Percentiles rank a stretch among this genome's conserved stretches.
Conservation (phyloP, 345 rosid genomes). For the Hibiscus syriacus region DNA sequence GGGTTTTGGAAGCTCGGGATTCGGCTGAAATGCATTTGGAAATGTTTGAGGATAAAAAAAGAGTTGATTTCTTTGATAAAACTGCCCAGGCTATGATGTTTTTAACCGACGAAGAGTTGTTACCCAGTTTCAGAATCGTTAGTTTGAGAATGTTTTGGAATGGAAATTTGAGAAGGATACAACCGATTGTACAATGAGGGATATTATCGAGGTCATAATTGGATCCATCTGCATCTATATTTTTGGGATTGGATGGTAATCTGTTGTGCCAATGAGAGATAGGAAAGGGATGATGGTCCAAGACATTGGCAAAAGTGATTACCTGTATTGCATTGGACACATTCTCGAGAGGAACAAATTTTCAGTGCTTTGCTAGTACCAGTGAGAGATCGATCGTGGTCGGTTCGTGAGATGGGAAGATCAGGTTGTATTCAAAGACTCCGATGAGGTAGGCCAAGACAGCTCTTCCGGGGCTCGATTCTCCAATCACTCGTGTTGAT, state of each 20-base stretch:
- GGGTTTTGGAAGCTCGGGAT: constrained; percentile 67
- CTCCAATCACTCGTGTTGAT: constrained; percentile 80
- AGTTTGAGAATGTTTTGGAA: constrained; percentile 79
- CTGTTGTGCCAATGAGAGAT: constrained; percentile 94
- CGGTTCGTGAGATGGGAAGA: constrained; percentile 91
- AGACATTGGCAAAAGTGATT: constrained; percentile 39
- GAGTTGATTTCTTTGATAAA: constrained; percentile 65
- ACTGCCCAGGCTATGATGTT: constrained; percentile 93
- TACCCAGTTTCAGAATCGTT: constrained; percentile 55
- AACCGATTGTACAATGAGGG: constrained; percentile 71
- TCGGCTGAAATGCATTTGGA: constrained; percentile 74
- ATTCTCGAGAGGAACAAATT: constrained; percentile 90
- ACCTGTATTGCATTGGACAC: constrained; percentile 79
- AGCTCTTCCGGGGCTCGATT: constrained; percentile 94
- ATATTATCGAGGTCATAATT: constrained; percentile 73
- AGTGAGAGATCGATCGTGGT: constrained; percentile 92
- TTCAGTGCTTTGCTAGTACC: constrained; percentile 87
- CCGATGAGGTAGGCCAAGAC: constrained; percentile 94
- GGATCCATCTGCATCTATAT: constrained; percentile 88
- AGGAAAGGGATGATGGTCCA: constrained; percentile 79
- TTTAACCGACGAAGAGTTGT: constrained; percentile 53
- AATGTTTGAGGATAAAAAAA: constrained; percentile 75
- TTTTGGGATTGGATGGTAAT: constrained; percentile 87
- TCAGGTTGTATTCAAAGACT: constrained; percentile 73
- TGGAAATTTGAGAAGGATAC: constrained; percentile 95